phyloP scores from a whole-genome alignment of 345 rosid genomes.

The Pseudoturritis turrita region DNA sequence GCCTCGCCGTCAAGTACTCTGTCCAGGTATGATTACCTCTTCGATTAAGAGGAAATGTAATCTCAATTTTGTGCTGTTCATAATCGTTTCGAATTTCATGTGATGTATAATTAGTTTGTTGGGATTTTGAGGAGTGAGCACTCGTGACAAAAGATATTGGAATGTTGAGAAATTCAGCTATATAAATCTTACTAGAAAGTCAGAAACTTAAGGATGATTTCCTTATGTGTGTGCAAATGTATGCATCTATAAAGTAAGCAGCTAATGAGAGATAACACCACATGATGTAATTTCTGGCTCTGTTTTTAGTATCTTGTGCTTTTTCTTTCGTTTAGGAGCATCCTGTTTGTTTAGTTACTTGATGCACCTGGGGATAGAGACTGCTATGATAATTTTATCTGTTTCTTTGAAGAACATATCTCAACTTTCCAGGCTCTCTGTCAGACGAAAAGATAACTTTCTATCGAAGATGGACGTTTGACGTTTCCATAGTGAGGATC shows the following conservation, averaged over 20 bases:
- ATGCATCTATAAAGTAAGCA: too few relatives aligned
- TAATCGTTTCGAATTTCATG: not conserved
- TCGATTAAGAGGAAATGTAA: not conserved
- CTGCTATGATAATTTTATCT: not conserved
- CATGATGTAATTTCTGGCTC: not conserved
- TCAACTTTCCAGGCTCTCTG: not conserved
- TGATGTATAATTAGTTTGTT: not conserved
- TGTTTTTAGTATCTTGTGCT: not conserved
- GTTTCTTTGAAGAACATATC: not conserved
- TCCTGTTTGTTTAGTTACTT: not conserved
- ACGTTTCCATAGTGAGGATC: not conserved
- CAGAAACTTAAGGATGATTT: not conserved
- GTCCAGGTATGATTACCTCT: constrained; percentile 52
- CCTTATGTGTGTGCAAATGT: too few relatives aligned
- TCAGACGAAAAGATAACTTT: not conserved
- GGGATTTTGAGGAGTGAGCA: not conserved
- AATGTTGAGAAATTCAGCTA: not conserved
- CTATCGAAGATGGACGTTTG: not conserved
- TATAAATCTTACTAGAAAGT: not conserved
- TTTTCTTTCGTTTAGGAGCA: not conserved
- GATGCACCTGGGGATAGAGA: not conserved
- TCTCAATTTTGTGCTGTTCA: not conserved
- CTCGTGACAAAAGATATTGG: not conserved
- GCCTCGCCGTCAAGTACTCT: constrained; percentile 86
- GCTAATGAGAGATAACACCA: not conserved